Percentiles rank a stretch among this genome's conserved stretches.
Conservation (phyloP, 805 yeast genomes). For the Zygosaccharomyces pseudorouxii region DNA sequence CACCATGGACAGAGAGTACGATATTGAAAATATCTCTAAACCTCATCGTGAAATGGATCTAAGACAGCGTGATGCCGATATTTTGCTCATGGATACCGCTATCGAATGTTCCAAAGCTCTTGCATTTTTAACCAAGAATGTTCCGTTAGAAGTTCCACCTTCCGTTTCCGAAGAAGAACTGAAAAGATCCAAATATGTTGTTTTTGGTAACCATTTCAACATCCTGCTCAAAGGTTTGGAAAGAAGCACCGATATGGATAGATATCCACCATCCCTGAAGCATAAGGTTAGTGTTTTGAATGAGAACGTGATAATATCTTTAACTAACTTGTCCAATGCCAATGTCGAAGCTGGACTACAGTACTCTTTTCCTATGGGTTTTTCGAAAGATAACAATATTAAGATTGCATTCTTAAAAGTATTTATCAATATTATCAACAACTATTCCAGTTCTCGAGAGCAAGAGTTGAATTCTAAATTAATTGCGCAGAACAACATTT, state of each 20-base stretch:
- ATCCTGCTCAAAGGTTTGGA: conserved; percentile 45
- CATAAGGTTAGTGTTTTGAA: conserved; percentile 56
- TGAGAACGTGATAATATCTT: conserved; percentile 58
- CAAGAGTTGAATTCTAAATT: conserved; percentile 28
- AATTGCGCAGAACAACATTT: conserved; percentile 30
- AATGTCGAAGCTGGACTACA: conserved; percentile 75
- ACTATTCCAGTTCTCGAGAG: conserved; percentile 27
- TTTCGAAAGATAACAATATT: conserved; percentile 59
- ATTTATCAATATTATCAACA: conserved; percentile 58
- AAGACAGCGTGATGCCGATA: conserved; percentile 41
- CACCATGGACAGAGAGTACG: conserved; percentile 42
- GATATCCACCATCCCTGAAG: conserved; percentile 37
- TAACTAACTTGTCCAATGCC: conserved; percentile 64
- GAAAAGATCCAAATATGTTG: conserved; percentile 50
- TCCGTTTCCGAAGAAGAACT: conserved; percentile 51
- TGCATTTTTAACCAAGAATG: conserved; percentile 48
- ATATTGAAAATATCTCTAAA: conserved; percentile 28
- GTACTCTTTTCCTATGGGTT: conserved; percentile 73
- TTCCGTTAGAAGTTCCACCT: conserved; percentile 56
- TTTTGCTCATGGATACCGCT: conserved; percentile 54
- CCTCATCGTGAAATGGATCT: conserved; percentile 37
- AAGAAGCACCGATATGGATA: conserved; percentile 35
- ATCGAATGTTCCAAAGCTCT: conserved; percentile 59
- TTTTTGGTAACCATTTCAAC: conserved; percentile 69
- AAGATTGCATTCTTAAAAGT: conserved; percentile 73